Evolutionary conservation across 2,329 filamentous ascomycete genomes (phyloP).

Genomic region (Alternaria metachromatica): DNA sequence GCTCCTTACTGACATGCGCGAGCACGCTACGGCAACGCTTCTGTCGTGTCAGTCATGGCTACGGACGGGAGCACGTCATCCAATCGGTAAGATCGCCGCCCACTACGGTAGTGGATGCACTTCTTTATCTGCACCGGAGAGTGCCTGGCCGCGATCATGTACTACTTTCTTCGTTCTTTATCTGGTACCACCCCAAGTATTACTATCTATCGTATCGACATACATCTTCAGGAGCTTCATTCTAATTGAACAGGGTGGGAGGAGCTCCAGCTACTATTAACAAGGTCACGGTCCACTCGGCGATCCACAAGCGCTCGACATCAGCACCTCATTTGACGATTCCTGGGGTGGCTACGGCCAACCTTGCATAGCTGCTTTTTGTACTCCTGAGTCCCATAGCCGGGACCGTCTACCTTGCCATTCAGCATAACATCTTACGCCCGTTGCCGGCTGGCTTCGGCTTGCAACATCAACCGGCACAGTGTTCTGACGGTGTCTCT

Average conservation of each 20-base stretch:
- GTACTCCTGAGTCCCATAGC: constrained; percentile 22
- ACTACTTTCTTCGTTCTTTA: constrained; percentile 34
- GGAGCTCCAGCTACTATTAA: constrained; percentile 23
- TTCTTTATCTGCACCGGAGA: constrained; percentile 32
- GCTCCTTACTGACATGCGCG: constrained; percentile 33
- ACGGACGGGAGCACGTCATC: constrained; percentile 22
- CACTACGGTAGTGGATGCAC: constrained; percentile 9
- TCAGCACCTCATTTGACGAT: constrained; percentile 27
- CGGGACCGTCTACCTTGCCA: constrained; percentile 23
- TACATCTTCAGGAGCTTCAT: constrained; percentile 32
- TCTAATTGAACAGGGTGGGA: constrained; percentile 28
- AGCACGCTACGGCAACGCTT: constrained; percentile 36
- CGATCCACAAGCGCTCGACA: constrained; percentile 35
- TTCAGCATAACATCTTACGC: constrained; percentile 15
- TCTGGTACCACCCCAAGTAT: constrained; percentile 42
- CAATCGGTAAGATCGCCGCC: constrained; percentile 28
- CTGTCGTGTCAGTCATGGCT: constrained; percentile 32
- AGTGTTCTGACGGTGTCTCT: constrained; percentile 10
- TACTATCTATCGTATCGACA: constrained; percentile 38
- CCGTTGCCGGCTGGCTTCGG: constrained; percentile 21
- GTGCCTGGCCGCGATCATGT: constrained; percentile 38
- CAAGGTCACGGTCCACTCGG: constrained; percentile 33
- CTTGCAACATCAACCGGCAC: constrained; percentile 5
- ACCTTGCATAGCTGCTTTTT: constrained; percentile 20
- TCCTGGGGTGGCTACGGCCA: constrained; percentile 27